phyloP scores from a whole-genome alignment of 2,329 filamentous ascomycete species.

The Sporothrix euskadiensis region DNA sequence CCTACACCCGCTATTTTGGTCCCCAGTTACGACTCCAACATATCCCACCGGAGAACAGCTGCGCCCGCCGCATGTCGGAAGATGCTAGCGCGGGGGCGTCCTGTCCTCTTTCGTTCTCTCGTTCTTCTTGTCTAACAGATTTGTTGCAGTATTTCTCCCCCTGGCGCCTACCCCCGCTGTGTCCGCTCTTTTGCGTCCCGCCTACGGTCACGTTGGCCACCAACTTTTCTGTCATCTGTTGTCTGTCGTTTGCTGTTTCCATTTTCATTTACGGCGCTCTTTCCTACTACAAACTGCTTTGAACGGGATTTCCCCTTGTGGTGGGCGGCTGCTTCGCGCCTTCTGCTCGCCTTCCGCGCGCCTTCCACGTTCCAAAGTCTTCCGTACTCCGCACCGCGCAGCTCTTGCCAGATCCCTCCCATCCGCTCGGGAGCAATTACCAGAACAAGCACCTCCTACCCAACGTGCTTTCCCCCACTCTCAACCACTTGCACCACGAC shows the following conservation, averaged over 20 bases:
- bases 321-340: background rate
- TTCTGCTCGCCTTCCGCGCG: background rate
- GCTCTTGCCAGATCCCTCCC: conserved; percentile 14
- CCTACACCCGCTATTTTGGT: background rate
- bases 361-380: background rate
- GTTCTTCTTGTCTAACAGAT: too few species aligned
- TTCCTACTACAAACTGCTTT: background rate
- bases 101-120: background rate
- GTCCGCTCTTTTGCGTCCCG: background rate
- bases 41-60: background rate
- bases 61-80: conserved; percentile 8
- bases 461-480: background rate
- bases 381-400: background rate
- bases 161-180: conserved; percentile 17
- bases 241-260: background rate
- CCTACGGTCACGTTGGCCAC: background rate
- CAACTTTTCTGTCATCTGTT: background rate
- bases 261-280: background rate
- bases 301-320: background rate
- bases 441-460: conserved; percentile 8
- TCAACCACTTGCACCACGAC: background rate
- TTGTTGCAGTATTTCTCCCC: background rate
- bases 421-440: conserved; percentile 12
- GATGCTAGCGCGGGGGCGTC: conserved; percentile 9
- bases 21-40: background rate